Evolutionary conservation across 2,329 filamentous ascomycete genomes (phyloP).

Genomic region (Monosporascus sp.): DNA sequence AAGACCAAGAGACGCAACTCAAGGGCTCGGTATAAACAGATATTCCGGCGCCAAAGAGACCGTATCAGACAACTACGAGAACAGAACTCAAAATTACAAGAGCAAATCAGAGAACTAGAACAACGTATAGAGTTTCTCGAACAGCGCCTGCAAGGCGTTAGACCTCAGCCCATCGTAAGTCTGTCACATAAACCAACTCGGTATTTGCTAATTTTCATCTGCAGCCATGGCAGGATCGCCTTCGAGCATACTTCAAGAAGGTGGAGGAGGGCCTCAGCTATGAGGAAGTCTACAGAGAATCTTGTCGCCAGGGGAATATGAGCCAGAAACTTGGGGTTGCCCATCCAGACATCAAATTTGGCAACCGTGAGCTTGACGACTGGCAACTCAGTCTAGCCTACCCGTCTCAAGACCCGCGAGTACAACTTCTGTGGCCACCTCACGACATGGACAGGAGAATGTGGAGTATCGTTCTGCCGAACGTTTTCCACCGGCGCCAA

Average conservation of each 20-base stretch:
- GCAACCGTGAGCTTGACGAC: background rate
- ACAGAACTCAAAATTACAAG: too few species aligned
- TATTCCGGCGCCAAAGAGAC: too few species aligned
- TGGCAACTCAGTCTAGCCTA: background rate
- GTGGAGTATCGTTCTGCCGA: too few species aligned
- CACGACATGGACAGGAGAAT: too few species aligned
- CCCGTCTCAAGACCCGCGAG: background rate
- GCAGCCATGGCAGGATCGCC: conserved; percentile 8
- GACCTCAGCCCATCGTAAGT: background rate
- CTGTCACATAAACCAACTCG: background rate
- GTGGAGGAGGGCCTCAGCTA: conserved; percentile 3
- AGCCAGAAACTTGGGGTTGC: conserved; percentile 5
- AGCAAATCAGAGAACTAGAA: too few species aligned
- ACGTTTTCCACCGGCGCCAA: too few species aligned
- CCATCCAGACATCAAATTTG: conserved; percentile 26
- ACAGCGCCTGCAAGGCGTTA: background rate
- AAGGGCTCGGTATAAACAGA: too few species aligned
- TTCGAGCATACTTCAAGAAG: conserved; percentile 1
- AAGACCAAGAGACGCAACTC: too few species aligned
- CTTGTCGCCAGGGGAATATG: conserved; percentile 32
- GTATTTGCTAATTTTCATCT: background rate
- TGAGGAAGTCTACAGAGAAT: conserved; percentile 13
- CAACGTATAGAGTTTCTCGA: too few species aligned
- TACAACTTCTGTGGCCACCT: background rate
- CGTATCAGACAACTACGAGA: too few species aligned